A percentile compares a stretch with the other conserved stretches of the same genome.
These are phyloP conservation scores for Fragaria ananassa DNA, from an alignment of 306 rosid genomes.

Conservation along the genomic window DNA sequence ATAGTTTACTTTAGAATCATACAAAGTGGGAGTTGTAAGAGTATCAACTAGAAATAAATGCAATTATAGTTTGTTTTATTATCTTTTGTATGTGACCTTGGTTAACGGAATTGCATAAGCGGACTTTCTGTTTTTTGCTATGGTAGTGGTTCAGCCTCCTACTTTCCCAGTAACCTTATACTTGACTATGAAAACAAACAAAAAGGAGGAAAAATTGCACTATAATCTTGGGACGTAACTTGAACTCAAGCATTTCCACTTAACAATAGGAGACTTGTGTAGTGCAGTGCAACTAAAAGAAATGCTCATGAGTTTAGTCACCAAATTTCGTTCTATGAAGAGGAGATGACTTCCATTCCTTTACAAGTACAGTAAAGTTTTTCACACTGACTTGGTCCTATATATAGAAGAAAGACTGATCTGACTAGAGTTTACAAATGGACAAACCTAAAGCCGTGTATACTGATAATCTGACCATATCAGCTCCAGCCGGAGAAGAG, in stretches of 20 bases:
- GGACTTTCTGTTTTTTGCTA: neutral
- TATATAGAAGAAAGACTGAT: neutral
- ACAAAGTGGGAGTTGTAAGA: neutral
- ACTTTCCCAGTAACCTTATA: too few species aligned
- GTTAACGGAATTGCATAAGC: neutral
- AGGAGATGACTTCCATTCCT: too few species aligned
- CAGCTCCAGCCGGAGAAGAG: slow-evolving; percentile 1
- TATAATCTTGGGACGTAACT: too few species aligned
- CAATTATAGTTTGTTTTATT: neutral
- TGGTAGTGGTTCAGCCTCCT: neutral
- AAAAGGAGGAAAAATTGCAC: too few species aligned
- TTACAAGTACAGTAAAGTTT: too few species aligned
- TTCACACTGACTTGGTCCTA: neutral
- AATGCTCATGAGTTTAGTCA: too few species aligned
- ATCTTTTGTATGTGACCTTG: neutral
- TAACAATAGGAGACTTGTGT: too few species aligned
- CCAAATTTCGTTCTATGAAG: too few species aligned
- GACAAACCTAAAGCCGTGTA: neutral
- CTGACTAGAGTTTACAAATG: neutral
- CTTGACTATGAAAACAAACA: too few species aligned
- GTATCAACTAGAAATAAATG: neutral
- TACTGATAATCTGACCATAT: neutral
- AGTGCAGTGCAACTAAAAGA: too few species aligned
- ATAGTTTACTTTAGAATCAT: neutral
- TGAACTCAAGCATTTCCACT: too few species aligned